Conservation (phyloP, 176 grass and related monocot species). For the Poa annua region DNA sequence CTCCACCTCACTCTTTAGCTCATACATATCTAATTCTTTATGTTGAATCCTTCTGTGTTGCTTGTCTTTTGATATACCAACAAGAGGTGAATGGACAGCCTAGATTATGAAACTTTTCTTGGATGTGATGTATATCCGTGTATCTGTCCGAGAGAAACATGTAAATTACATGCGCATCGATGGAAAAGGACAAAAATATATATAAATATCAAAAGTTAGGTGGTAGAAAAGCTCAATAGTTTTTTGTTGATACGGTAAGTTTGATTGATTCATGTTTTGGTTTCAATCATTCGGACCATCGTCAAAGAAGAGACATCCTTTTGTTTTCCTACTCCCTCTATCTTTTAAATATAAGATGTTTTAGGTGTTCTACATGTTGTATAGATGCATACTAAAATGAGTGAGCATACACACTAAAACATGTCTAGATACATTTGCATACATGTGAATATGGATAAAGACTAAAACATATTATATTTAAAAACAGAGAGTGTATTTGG, state of each 20-base stretch:
- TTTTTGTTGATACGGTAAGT: neutral
- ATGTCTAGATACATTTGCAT: no score
- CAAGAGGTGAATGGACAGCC: constrained; percentile 18
- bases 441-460: no score
- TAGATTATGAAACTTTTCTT: neutral
- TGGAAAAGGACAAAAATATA: neutral
- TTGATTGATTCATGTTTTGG: neutral
- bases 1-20: neutral
- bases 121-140: constrained; percentile 24
- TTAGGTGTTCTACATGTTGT: no score
- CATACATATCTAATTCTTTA: neutral
- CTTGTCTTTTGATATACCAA: constrained; percentile 44
- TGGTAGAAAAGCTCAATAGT: no score
- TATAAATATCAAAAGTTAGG: neutral
- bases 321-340: no score
- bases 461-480: no score
- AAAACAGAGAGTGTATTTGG: no score
- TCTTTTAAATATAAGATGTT: no score
- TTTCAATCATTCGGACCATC: constrained; percentile 2
- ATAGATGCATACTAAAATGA: no score
- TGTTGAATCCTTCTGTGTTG: neutral
- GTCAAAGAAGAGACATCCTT: neutral
- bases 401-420: no score
- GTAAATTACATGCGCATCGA: neutral
- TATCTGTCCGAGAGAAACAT: neutral